Base-by-base conservation (phyloP, 2,329 filamentous ascomycete genomes). In the Delphinella strobiligena region DNA sequence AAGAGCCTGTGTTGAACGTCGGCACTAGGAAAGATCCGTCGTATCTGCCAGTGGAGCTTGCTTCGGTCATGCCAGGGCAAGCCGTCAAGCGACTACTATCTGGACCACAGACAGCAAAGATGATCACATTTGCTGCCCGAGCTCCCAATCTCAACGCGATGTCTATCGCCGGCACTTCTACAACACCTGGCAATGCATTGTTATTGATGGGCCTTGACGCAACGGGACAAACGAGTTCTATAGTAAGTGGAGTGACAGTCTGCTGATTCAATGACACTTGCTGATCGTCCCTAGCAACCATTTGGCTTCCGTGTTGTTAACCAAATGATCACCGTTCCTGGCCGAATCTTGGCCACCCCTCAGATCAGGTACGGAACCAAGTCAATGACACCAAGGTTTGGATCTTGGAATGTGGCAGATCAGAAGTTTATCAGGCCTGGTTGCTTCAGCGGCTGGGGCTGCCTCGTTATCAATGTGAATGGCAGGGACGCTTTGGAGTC, bases 121-220 rank as follows among this genome's bases (percentile, higher is more conserved):
- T 91, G 83, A 75, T 89, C 34, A 61, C 61, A 1, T 84, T 85
- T 53, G 80, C 85, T 1, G 83, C 80, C 41, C 72, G 80, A 3
- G 62, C 62, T 0, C 83, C 84, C 0, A 67, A 68, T 1, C 62
- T 69, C 4, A 93, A 89, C 47, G 82, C 78, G 0, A 53, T 66
- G 1, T 81, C 78, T 0, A 80, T 91, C 49, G 67, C 50, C 29
- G 55, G 54, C 14, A 51, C 45, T 45, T 22, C 45, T 1, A 33
- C 36, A 1, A 29, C 15, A 7, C 47, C 71, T 2, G 67, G 56
- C 0, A 66, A 69, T 7, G 80, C 74, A 2, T 68, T 75, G 17
- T 46, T 62, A 14, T 61, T 75, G 4, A 64, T 89, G 16, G 71
- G 72, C 2, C 64, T 85, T 2, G 69, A 75, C 32, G 55, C 19